phyloP scores from a whole-genome alignment of 2,329 filamentous ascomycete species.

The Microsporum canis region DNA sequence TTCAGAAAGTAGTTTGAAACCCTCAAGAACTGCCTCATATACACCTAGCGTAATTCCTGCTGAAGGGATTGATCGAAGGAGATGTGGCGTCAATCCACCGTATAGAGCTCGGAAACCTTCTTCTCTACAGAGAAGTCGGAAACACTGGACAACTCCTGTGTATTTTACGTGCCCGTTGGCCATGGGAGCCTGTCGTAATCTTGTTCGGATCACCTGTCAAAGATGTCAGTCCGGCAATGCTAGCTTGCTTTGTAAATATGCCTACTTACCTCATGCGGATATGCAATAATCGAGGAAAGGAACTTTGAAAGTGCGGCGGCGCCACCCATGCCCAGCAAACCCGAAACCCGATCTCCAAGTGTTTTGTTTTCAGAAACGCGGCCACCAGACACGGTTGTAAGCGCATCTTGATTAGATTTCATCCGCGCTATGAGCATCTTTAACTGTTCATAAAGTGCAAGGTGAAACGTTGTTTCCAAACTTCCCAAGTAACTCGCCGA shows the following conservation, averaged over 20 bases:
- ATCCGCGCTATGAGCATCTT: constrained; percentile 59
- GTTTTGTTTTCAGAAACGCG: not conserved
- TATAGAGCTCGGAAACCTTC: constrained; percentile 79
- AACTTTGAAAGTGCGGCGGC: constrained; percentile 71
- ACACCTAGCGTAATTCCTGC: constrained; percentile 59
- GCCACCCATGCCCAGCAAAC: constrained; percentile 29
- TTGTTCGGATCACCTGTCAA: constrained; percentile 49
- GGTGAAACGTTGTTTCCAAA: constrained; percentile 80
- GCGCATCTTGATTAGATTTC: constrained; percentile 50
- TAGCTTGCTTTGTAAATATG: not conserved
- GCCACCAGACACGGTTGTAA: not conserved
- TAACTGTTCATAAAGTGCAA: constrained; percentile 88
- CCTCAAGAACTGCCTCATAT: constrained; percentile 3
- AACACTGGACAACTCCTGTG: constrained; percentile 77
- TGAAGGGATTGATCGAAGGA: constrained; percentile 80
- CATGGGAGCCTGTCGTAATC: constrained; percentile 77
- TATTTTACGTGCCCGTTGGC: constrained; percentile 66
- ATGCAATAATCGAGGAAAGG: constrained; percentile 70
- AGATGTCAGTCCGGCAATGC: constrained; percentile 19
- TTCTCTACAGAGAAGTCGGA: constrained; percentile 74
- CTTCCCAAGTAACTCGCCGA: constrained; percentile 86
- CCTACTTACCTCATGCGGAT: constrained; percentile 69
- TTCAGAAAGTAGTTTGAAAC: not conserved
- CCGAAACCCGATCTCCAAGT: not conserved
- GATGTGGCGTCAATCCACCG: constrained; percentile 79